Evolutionary conservation across 1,284 basidiomycete species (phyloP), one percentile per base, ranked within the genome.

Genomic region (Coniferiporia sulphurascens): DNA sequence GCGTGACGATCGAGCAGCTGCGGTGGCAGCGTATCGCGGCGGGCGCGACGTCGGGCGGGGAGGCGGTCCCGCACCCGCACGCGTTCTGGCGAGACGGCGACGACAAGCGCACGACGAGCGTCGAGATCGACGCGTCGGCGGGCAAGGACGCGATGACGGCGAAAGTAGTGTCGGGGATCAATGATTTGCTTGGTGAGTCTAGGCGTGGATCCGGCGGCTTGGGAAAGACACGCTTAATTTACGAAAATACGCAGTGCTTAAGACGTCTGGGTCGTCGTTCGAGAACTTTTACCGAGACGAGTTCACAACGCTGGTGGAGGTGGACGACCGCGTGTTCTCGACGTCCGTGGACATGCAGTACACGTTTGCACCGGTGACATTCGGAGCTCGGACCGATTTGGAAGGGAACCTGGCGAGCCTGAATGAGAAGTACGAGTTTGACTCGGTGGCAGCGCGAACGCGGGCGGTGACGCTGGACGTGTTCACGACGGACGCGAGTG

Each of bases 21-120:
- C 86, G 91, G 58, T 98, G 95, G 95, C 78, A 85, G 17, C 84
- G 95, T 8, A 93, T 98, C 64, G 72, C 76, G 3, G 78, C 89
- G 21, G 67, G 71, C 46, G 74, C 76, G 1, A 75, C 81, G 64
- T 75, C 27, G 27, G 27, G 27, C 27, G 27, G 27, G 27, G 27
- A 27, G 27, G 27, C 27, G 27, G 27, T 27, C 27, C 27, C 73
- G 0, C 95, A 98, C 73, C 76, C 84, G 44, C 91, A 95, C 72
- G 83, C 91, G 21, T 98, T 97, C 73, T 78, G 84, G 56, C 80
- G 95, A 35, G 92, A 98, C 66, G 95, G 95, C 1, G 91, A 95
- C 7, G 95, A 98, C 70, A 95, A 92, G 77, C 79, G 86, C 10
- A 71, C 86, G 19, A 82, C 87, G 5, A 81, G 82, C 19, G 86